Percentiles rank a stretch among this genome's conserved stretches.
Evolutionary conservation across 2,329 filamentous ascomycete species (phyloP).

Genomic region (Aphanoascus verrucosus): DNA sequence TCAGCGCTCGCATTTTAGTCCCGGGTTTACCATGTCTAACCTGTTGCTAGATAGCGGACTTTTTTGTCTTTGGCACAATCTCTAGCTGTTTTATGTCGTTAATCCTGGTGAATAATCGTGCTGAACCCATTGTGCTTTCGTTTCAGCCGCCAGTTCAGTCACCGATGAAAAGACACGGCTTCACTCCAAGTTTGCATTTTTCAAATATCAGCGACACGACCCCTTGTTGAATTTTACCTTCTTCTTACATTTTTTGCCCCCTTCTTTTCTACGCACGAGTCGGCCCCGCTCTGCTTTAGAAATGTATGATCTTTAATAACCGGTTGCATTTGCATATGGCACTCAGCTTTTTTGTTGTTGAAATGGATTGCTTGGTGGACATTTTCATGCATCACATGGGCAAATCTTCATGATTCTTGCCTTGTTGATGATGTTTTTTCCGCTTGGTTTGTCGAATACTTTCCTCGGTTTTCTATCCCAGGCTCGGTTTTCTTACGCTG

Average conservation of each 20-base stretch:
- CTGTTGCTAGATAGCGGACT: too few species aligned
- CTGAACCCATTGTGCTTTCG: too few species aligned
- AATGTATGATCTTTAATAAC: constrained; percentile 2
- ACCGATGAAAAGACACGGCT: too few species aligned
- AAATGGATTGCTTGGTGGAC: not conserved
- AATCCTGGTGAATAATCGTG: too few species aligned
- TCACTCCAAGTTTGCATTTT: too few species aligned
- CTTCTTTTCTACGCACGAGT: not conserved
- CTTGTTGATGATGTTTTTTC: not conserved
- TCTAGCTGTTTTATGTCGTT: too few species aligned
- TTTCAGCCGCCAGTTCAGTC: too few species aligned
- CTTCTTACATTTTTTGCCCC: not conserved
- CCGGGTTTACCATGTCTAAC: not conserved
- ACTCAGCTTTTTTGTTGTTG: not conserved
- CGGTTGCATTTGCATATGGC: not conserved
- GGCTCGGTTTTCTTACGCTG: not conserved
- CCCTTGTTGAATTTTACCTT: not conserved
- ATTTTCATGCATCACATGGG: not conserved
- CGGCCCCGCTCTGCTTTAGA: not conserved
- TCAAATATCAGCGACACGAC: too few species aligned
- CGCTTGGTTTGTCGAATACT: not conserved
- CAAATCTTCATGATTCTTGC: not conserved
- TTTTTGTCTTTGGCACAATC: too few species aligned
- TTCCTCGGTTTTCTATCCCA: not conserved
- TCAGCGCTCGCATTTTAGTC: not conserved